Conservation (phyloP, 2,329 filamentous ascomycete species). For the Ramularia endophylla region DNA sequence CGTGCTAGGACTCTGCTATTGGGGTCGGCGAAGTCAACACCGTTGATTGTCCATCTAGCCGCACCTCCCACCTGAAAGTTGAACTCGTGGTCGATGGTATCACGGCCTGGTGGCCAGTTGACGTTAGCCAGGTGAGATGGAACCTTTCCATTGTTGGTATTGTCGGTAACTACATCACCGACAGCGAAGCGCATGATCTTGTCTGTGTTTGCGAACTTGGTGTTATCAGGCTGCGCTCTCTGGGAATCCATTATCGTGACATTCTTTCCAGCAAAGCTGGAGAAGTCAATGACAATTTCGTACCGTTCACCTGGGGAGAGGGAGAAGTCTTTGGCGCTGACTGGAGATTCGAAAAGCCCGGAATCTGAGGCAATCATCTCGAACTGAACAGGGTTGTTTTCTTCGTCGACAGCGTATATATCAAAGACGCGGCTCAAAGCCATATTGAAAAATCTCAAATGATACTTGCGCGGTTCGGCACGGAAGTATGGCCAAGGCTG, state of each 20-base stretch:
- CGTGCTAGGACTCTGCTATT: conserved; percentile 46
- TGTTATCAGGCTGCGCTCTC: conserved; percentile 28
- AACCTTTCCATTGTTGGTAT: conserved; percentile 34
- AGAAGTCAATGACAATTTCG: conserved; percentile 54
- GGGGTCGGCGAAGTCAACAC: conserved; percentile 42
- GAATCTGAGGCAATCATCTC: conserved; percentile 51
- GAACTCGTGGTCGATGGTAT: conserved; percentile 41
- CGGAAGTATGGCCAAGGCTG: conserved; percentile 54
- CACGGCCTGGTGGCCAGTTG: conserved; percentile 30
- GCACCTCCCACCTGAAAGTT: conserved; percentile 41
- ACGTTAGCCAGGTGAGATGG: conserved; percentile 30
- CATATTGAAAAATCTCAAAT: conserved; percentile 50
- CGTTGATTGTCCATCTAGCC: conserved; percentile 46
- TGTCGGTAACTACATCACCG: conserved; percentile 34
- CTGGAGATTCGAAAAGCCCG: conserved; percentile 45
- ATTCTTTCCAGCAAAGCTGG: conserved; percentile 43
- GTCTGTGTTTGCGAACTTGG: conserved; percentile 48
- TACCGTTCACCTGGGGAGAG: conserved; percentile 54
- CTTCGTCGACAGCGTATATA: conserved; percentile 41
- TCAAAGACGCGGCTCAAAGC: conserved; percentile 45
- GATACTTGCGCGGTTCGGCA: conserved; percentile 57
- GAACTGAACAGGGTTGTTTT: conserved; percentile 40
- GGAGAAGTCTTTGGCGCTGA: conserved; percentile 37
- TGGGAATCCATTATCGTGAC: conserved; percentile 25
- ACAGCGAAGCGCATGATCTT: conserved; percentile 51